Evolutionary conservation across 2,329 filamentous ascomycete species (phyloP), one percentile per base, ranked within the genome.

Genomic region (Rasamsonia emersonii): DNA sequence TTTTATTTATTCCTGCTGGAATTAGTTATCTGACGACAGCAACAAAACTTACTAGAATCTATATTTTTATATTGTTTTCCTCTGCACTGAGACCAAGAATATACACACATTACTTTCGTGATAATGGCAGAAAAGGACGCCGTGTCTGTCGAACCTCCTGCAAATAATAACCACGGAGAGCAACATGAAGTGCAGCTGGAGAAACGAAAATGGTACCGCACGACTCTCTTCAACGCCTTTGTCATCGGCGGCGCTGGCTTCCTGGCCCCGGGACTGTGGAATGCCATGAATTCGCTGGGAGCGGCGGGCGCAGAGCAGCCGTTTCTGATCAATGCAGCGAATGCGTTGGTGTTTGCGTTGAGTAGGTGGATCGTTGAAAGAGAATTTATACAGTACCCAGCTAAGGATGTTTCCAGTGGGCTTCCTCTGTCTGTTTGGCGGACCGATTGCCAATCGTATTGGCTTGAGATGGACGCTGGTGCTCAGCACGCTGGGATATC

Each of bases 211-310:
- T 71, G 68, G 67, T 67, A 69, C 38, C 64, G 58, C 33, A 59
- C 58, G 4, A 67, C 65, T 0, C 53, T 71, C 2, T 70, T 69
- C 54, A 67, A 71, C 38, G 65, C 65, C 25, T 63, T 61, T 30
- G 59, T 71, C 10, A 67, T 70, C 23, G 67, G 68, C 6, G 56
- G 53, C 15, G 66, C 69, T 1, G 68, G 64, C 1, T 70, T 70
- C 39, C 53, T 67, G 7, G 52, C 52, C 4, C 52, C 52, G 0
- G 52, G 52, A 0, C 47, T 75, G 3, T 74, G 71, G 70, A 73
- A 71, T 45, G 70, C 70, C 2, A 71, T 73, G 65, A 72, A 68
- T 38, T 55, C 60, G 1, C 51, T 71, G 4, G 70, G 70, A 10
- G 70, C 69, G 1, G 70, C 70, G 23, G 70, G 70, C 16, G 65